Evolutionary conservation across 257 asterid genomes (phyloP).

Genomic region (Verbena officinalis): DNA sequence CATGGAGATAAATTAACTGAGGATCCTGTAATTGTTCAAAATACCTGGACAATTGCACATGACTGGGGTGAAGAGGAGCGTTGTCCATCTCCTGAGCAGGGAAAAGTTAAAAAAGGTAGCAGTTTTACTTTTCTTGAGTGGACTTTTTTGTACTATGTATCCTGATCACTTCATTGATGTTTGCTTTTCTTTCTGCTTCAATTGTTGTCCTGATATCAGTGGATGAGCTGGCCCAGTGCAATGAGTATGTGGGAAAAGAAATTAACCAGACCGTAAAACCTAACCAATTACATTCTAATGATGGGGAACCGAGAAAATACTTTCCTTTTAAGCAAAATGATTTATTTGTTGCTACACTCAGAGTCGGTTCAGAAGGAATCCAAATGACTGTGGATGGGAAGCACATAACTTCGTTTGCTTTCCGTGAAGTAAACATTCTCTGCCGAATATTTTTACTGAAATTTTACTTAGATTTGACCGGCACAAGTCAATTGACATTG

Average conservation of each 20-base stretch:
- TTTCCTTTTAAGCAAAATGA: slow-evolving; percentile 91
- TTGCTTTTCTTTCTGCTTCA: background rate
- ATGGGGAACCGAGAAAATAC: slow-evolving; percentile 63
- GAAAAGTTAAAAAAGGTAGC: slow-evolving; percentile 71
- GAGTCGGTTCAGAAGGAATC: slow-evolving; percentile 94
- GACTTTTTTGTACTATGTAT: slow-evolving; percentile 4
- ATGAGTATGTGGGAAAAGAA: slow-evolving; percentile 74
- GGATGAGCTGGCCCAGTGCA: slow-evolving; percentile 93
- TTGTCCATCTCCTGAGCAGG: slow-evolving; percentile 71
- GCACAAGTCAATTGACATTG: slow-evolving; percentile 1
- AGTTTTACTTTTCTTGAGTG: background rate
- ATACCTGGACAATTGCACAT: slow-evolving; percentile 92
- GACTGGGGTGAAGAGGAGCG: slow-evolving; percentile 99
- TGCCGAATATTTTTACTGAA: background rate
- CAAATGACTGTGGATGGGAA: slow-evolving; percentile 99
- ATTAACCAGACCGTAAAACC: slow-evolving; percentile 47
- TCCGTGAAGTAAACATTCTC: slow-evolving; percentile 74
- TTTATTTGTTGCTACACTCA: slow-evolving; percentile 83
- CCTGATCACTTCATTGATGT: slow-evolving; percentile 12
- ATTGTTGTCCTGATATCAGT: slow-evolving; percentile 46
- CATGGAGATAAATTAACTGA: slow-evolving; percentile 91
- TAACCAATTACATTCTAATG: slow-evolving; percentile 46
- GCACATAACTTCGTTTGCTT: slow-evolving; percentile 88
- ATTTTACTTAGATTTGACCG: slow-evolving; percentile 15
- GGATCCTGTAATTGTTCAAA: slow-evolving; percentile 94